phyloP scores from a whole-genome alignment of 106 monocot species.

The Chionographis japonica region DNA sequence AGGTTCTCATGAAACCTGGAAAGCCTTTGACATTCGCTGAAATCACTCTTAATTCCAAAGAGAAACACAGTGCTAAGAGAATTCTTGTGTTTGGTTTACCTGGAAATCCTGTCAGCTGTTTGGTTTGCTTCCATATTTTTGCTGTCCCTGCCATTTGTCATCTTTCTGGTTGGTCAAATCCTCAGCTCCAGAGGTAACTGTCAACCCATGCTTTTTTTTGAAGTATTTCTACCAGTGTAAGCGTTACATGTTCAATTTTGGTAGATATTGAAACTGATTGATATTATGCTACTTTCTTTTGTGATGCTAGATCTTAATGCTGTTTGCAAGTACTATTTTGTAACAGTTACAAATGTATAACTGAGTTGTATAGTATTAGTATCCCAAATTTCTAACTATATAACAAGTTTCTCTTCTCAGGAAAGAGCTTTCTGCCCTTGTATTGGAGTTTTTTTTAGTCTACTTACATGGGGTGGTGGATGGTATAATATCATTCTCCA shows the following conservation, averaged over 20 bases:
- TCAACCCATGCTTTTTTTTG: background rate
- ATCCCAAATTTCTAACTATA: background rate
- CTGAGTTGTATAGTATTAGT: no score
- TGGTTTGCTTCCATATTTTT: conserved; percentile 97
- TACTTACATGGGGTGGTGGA: no score
- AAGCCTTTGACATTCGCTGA: conserved; percentile 95
- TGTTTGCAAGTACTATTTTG: no score
- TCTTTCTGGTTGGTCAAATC: conserved; percentile 76
- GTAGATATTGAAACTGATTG: no score
- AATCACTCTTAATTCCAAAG: conserved; percentile 23
- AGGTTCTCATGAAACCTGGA: conserved; percentile 91
- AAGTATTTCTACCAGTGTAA: no score
- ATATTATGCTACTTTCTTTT: no score
- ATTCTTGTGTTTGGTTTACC: conserved; percentile 94
- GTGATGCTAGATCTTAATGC: background rate
- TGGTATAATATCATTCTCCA: no score
- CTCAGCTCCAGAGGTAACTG: conserved; percentile 67
- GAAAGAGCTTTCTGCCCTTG: background rate
- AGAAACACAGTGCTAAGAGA: conserved; percentile 29
- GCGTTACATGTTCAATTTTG: no score
- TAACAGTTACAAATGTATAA: no score
- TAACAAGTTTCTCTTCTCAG: background rate
- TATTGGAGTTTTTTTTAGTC: no score
- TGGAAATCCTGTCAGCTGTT: conserved; percentile 95
- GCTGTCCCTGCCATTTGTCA: conserved; percentile 73